Evolutionary conservation across 225 moss, liverwort and hornwort genomes (phyloP), one percentile per base, ranked within the genome.

Genomic region (Marchantia polymorpha): DNA sequence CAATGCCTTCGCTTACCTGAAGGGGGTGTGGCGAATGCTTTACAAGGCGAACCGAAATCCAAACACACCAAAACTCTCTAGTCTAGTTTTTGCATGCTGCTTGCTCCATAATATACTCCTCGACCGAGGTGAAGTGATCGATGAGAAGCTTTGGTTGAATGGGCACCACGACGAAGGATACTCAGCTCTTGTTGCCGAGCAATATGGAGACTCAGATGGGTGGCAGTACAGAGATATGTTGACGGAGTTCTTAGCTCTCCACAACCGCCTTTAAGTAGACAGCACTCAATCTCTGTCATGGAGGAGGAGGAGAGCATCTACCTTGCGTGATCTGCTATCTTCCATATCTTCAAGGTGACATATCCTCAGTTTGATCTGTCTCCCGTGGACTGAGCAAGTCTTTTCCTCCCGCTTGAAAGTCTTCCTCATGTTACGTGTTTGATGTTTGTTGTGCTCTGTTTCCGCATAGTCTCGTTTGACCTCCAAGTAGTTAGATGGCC

Each of bases 51-150:
- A 77, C 47, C 73, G 71, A 12, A 78, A 77, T 56, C 80, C 84
- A 16, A 77, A 80, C 26, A 77, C 84, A 4, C 64, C 76, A 13
- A 80, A 84, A 31, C 80, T 84, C 31, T 84, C 84, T n/a, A 84
- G 64, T 70, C 80, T 84, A 23, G 64, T 84, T n/a, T 84, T 80
- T 77, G 80, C 80, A 12, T 84, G 84, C 74, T 84, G 84, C 72
- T 80, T 84, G 72, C 77, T 84, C 46, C 84, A 84, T 71, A 84
- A 84, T 49, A 80, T 84, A 72, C 71, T 77, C 14, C 16, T 84
- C 48, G 84, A 84, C 64, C 69, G 66, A 20, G 84, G 80, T 1
- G 84, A 84, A 77, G 64, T 64, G 14, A 77, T 77, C 17, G 80
- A 72, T 49, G n/a, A 77, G 2, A 77, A 84, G 23, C n/a, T 80